Evolutionary conservation across 1,284 basidiomycete species (phyloP), one percentile per base, ranked within the genome.

Genomic region (Chalciporus sp.): DNA sequence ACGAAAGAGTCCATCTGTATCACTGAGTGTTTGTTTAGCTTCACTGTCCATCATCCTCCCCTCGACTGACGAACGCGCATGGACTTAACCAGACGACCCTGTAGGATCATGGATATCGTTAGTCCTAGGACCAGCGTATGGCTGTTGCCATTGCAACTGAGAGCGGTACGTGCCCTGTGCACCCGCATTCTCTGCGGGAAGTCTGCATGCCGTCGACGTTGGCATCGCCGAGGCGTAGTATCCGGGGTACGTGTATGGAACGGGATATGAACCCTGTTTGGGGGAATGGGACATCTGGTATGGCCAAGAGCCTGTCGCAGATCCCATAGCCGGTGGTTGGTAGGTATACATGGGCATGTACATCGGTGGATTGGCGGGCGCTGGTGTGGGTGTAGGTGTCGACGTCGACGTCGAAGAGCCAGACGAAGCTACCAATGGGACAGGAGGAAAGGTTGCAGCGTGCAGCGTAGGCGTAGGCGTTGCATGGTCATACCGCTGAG

Each of bases 81-180:
- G n/a, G n/a, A 37, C 6, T 40, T 58, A 63, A 45, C 46, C 49
- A 28, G 64, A 59, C 51, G 60, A 55, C 37, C 57, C 65, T 70
- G 62, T 56, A 23, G 51, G 52, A 58, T 55, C 56, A 56, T 28
- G 6, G 35, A 37, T 9, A 37, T 37, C 26, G 44, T 63, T 44
- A 66, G 66, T 52, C 52, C 49, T 56, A 7, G 67, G 60, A 56
- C 71, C 60, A 16, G 44, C 23, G 43, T 76, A 76, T 47, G 75
- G 70, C 52, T 71, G 73, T 58, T 74, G 78, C 79, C 77, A 79
- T 51, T 71, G 68, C 46, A 75, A 61, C 51, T 48, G 65, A 52
- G 64, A 57, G 42, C 56, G 39, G 35, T 66, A 64, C 58, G 57
- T 51, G 58, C 65, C 68, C 46, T 64, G 69, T 56, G 53, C 42